Conservation (phyloP, 2,329 filamentous ascomycete genomes). For the Neofusicoccum parvum region DNA sequence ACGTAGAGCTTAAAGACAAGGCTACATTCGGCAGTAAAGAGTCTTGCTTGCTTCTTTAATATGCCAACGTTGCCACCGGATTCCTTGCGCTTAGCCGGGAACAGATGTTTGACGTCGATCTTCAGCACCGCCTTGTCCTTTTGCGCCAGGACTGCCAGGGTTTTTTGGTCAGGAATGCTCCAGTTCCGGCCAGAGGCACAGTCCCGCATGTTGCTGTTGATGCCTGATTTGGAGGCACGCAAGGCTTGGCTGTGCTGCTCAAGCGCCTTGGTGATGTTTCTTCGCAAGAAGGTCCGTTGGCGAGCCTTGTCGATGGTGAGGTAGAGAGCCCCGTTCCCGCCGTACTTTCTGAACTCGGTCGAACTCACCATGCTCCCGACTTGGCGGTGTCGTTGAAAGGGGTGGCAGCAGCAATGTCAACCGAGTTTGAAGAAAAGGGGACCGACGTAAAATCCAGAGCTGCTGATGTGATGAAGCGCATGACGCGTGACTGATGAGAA, state of each 20-base stretch:
- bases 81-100: background rate
- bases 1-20: conserved; percentile 26
- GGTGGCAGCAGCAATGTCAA: background rate
- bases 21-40: background rate
- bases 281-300: conserved; percentile 30
- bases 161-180: conserved; percentile 32
- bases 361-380: conserved; percentile 31
- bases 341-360: conserved; percentile 23
- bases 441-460: background rate
- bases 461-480: conserved; percentile 6
- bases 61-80: background rate
- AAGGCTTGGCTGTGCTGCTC: conserved; percentile 26
- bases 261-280: conserved; percentile 30
- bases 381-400: background rate
- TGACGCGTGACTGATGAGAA: conserved; percentile 11
- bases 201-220: background rate
- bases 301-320: conserved; percentile 28
- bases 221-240: background rate
- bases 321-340: conserved; percentile 33
- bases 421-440: background rate
- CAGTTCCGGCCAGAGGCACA: conserved; percentile 24
- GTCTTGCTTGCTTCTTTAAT: background rate
- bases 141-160: conserved; percentile 27
- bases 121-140: conserved; percentile 24
- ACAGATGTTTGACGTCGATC: conserved; percentile 22